Evolutionary conservation across 2,329 filamentous ascomycete genomes (phyloP).

Genomic region (Alternaria infectoria): DNA sequence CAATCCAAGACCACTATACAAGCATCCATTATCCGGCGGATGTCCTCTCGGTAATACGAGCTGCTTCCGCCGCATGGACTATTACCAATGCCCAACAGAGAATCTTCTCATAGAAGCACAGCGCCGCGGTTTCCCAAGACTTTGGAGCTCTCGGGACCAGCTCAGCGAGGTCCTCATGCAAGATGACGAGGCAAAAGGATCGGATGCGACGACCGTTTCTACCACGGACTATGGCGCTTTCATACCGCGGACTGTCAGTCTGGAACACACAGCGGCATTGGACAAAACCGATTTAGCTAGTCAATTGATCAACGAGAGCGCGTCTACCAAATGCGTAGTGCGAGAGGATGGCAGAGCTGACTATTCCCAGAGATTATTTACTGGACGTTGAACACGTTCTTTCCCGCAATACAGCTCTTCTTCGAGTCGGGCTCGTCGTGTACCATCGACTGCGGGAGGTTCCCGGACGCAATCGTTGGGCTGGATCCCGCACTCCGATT

Average conservation of each 20-base stretch:
- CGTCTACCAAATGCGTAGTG: not conserved
- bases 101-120: constrained; percentile 24
- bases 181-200: constrained; percentile 27
- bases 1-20: not conserved
- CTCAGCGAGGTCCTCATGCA: constrained; percentile 25
- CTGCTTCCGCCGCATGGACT: constrained; percentile 24
- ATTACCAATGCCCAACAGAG: constrained; percentile 27
- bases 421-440: constrained; percentile 38
- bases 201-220: constrained; percentile 27
- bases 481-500: constrained; percentile 35
- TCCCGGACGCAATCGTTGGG: constrained; percentile 22
- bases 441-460: constrained; percentile 27
- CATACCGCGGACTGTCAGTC: not conserved
- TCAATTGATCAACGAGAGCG: constrained; percentile 29
- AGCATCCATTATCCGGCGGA: not conserved
- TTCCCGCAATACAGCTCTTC: constrained; percentile 38
- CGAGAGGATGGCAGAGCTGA: not conserved
- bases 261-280: constrained; percentile 16
- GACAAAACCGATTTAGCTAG: constrained; percentile 10
- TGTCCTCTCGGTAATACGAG: not conserved
- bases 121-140: constrained; percentile 17
- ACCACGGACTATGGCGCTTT: constrained; percentile 2
- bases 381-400: constrained; percentile 40
- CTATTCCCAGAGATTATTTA: constrained; percentile 25
- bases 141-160: constrained; percentile 19